These are phyloP conservation scores for Aotearoamyces nothofagi DNA, from an alignment of 2,329 filamentous ascomycete species.

Conservation along the genomic window DNA sequence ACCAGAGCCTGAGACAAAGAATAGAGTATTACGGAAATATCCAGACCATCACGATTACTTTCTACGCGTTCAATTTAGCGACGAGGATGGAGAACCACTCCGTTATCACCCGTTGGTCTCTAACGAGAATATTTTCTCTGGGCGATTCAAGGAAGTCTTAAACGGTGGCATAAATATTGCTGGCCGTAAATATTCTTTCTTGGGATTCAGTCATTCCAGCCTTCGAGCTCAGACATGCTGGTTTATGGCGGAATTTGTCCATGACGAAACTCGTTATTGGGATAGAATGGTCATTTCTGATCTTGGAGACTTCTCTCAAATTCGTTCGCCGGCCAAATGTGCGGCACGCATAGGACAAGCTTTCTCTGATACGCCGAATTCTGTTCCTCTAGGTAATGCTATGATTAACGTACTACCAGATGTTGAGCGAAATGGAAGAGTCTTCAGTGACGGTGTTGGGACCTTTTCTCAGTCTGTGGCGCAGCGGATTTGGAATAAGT, in stretches of 20 bases:
- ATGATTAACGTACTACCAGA: conserved; percentile 29
- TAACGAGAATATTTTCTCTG: conserved; percentile 33
- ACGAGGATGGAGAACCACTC: conserved; percentile 55
- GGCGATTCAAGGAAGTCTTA: conserved; percentile 46
- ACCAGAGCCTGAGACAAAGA: conserved; percentile 51
- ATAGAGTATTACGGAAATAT: conserved; percentile 56
- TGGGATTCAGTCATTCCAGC: conserved; percentile 71
- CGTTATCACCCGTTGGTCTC: conserved; percentile 37
- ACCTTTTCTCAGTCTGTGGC: conserved; percentile 50
- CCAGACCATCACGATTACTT: conserved; percentile 44
- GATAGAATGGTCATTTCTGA: conserved; percentile 25
- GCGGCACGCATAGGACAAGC: conserved; percentile 46
- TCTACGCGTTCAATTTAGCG: conserved; percentile 55
- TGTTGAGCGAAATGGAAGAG: conserved; percentile 34
- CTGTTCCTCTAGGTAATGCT: conserved; percentile 30
- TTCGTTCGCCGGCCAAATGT: conserved; percentile 38
- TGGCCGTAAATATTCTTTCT: conserved; percentile 46
- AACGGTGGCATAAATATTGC: conserved; percentile 44
- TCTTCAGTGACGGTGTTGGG: conserved; percentile 71
- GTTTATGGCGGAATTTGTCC: conserved; percentile 38
- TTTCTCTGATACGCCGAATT: conserved; percentile 59
- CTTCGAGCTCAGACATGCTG: conserved; percentile 57
- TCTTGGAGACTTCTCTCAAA: conserved; percentile 33
- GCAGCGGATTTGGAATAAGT: conserved; percentile 38
- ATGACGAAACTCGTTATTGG: conserved; percentile 16